Evolutionary conservation across 2,329 filamentous ascomycete species (phyloP).

Genomic region (Colletotrichum gloeosporioides): DNA sequence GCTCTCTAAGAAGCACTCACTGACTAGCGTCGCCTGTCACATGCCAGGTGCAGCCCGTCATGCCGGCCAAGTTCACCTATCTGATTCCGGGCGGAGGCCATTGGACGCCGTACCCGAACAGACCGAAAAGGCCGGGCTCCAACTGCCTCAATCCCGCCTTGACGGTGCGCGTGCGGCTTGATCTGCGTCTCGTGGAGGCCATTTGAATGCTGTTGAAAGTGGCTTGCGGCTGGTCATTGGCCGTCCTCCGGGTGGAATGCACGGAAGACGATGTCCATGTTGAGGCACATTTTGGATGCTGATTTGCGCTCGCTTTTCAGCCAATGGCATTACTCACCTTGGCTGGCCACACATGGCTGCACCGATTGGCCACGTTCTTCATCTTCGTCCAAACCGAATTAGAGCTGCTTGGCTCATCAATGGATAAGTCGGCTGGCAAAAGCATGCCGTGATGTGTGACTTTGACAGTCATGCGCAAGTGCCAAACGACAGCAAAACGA

Average conservation of each 20-base stretch:
- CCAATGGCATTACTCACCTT: not conserved
- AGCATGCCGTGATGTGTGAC: not conserved
- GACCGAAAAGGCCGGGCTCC: slow-evolving; percentile 9
- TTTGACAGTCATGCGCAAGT: not conserved
- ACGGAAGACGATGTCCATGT: not conserved
- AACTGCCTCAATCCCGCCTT: not conserved
- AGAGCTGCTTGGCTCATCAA: not conserved
- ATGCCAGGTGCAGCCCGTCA: not conserved
- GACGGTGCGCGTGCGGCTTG: not conserved
- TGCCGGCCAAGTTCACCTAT: not conserved
- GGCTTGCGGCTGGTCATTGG: not conserved
- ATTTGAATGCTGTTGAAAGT: not conserved
- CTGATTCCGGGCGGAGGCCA: slow-evolving; percentile 1
- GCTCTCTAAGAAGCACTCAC: not conserved
- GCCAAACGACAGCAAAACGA: not conserved
- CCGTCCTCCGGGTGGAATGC: not conserved
- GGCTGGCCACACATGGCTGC: not conserved
- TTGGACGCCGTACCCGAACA: slow-evolving; percentile 9
- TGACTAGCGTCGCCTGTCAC: slow-evolving; percentile 4
- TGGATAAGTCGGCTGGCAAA: not conserved
- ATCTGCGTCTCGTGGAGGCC: not conserved
- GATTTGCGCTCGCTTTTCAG: not conserved
- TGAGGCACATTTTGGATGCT: not conserved
- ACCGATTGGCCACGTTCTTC: not conserved
- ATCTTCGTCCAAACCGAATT: not conserved